phyloP scores from a whole-genome alignment of 1,284 basidiomycete genomes.

The Boletus sp. region DNA sequence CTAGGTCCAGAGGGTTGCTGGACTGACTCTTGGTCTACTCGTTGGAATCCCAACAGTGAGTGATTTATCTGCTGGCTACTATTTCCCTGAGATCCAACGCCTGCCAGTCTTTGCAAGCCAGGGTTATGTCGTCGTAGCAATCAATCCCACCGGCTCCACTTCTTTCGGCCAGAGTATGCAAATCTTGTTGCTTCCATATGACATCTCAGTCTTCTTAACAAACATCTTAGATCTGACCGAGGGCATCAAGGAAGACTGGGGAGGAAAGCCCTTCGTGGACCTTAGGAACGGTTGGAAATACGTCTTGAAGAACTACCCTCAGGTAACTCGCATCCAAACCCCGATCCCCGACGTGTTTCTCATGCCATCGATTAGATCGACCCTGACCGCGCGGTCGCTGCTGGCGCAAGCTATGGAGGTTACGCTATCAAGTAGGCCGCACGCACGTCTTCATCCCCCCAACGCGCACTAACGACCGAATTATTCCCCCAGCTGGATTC shows the following conservation, averaged over 20 bases:
- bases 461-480: conserved; percentile 6
- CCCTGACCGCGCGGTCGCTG: conserved; percentile 72
- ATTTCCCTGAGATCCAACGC: not conserved
- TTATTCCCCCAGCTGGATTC: conserved; percentile 74
- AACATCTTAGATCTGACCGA: conserved; percentile 69
- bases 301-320: conserved; percentile 65
- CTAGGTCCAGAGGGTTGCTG: conserved; percentile 74
- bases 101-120: conserved; percentile 68
- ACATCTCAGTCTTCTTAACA: conserved; percentile 2
- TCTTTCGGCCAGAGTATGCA: conserved; percentile 76
- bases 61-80: not conserved
- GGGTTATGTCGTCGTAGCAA: conserved; percentile 79
- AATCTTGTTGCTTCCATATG: not conserved
- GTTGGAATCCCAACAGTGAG: conserved; percentile 84
- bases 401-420: conserved; percentile 79
- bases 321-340: conserved; percentile 41
- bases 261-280: conserved; percentile 83
- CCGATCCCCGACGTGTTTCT: not conserved
- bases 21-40: conserved; percentile 79
- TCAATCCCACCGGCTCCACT: conserved; percentile 88
- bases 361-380: conserved; percentile 57
- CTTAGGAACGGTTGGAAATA: conserved; percentile 74
- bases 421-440: conserved; percentile 73
- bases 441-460: not conserved
- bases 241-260: conserved; percentile 76